Percentiles rank a stretch among this genome's conserved stretches.
These are phyloP conservation scores for Magnolia kwangsiensis DNA, from an alignment of 164 flowering plant species.

Conservation along the genomic window DNA sequence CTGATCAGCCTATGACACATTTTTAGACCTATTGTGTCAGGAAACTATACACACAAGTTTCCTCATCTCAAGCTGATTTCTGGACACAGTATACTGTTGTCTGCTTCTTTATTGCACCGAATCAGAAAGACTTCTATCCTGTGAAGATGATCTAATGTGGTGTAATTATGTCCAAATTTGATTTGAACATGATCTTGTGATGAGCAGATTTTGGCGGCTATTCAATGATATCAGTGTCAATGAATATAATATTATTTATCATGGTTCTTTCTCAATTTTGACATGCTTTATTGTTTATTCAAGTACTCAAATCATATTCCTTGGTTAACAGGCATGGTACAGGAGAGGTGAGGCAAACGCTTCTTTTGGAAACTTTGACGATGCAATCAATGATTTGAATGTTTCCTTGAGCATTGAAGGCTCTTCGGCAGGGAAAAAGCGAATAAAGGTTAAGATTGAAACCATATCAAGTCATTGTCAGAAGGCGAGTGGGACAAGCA, in stretches of 20 bases:
- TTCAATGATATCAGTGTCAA: not conserved
- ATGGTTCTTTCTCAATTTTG: not conserved
- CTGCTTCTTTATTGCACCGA: not conserved
- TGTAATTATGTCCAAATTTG: not conserved
- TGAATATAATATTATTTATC: not conserved
- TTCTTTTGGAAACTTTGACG: constrained; percentile 48
- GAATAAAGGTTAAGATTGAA: constrained; percentile 49
- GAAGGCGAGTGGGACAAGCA: constrained; percentile 11
- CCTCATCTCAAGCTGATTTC: not conserved
- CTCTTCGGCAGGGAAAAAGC: constrained; percentile 51
- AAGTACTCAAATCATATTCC: not conserved
- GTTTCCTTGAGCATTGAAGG: constrained; percentile 49
- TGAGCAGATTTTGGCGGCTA: not conserved
- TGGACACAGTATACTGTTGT: not conserved
- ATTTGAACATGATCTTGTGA: not conserved
- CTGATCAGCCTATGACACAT: too few relatives aligned
- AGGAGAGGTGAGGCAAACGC: constrained; percentile 73
- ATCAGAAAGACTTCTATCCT: not conserved
- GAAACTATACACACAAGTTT: not conserved
- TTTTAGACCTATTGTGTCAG: not conserved
- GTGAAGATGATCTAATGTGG: not conserved
- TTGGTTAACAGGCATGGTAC: constrained; percentile 71
- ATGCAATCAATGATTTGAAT: constrained; percentile 60
- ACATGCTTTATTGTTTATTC: constrained; percentile 2
- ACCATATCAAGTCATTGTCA: constrained; percentile 19